Evolutionary conservation across 2,329 filamentous ascomycete species (phyloP).

Genomic region (Gnomoniopsis sp.): DNA sequence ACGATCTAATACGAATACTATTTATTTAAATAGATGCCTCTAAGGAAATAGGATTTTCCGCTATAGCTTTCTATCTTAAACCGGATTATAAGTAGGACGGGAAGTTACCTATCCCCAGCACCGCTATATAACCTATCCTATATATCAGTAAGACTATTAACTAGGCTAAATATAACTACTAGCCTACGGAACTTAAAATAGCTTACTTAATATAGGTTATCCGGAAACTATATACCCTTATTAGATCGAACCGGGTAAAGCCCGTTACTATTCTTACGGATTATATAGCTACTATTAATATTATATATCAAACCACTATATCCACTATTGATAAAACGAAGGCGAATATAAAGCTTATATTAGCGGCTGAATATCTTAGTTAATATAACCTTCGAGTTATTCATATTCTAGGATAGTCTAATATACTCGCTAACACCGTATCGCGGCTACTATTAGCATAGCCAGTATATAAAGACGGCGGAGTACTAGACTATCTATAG

Average conservation of each 20-base stretch:
- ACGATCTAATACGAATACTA: no score
- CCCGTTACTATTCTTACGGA: not conserved
- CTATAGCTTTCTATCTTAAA: no score
- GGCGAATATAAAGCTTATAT: not conserved
- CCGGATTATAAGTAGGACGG: no score
- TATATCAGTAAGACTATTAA: not conserved
- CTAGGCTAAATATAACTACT: not conserved
- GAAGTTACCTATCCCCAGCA: no score
- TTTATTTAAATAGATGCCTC: no score
- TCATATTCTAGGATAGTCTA: no score
- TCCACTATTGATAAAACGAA: not conserved
- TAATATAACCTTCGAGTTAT: not conserved
- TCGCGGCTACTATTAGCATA: no score
- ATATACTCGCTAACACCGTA: no score
- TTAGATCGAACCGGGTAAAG: not conserved
- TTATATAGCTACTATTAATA: not conserved
- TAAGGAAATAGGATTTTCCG: no score
- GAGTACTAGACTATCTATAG: no score
- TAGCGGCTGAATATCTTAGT: not conserved
- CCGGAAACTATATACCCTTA: not conserved
- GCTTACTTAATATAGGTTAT: not conserved
- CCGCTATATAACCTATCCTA: no score
- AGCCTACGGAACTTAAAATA: not conserved
- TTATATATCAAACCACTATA: not conserved
- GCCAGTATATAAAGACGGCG: no score